Evolutionary conservation across 148 eudicot species (phyloP).

Genomic region (Rhododendron kiyosumense): DNA sequence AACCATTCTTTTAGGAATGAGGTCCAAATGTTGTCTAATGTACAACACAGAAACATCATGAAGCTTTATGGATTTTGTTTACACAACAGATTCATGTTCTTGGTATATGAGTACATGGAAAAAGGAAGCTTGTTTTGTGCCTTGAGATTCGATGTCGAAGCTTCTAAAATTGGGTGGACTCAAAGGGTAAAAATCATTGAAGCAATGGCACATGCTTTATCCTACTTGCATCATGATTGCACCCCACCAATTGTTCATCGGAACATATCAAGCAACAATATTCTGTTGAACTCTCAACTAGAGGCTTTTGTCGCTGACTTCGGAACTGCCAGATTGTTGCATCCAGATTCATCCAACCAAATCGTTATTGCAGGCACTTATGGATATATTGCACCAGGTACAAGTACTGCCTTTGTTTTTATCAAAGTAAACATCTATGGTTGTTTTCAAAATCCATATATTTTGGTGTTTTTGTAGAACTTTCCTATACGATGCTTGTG

Average conservation of each 20-base stretch:
- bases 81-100: too few relatives aligned
- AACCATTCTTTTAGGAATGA: background rate
- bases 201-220: background rate
- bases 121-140: too few relatives aligned
- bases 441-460: background rate
- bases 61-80: too few relatives aligned
- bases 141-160: constrained; percentile 8
- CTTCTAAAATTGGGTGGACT: constrained; percentile 8
- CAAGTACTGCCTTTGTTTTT: background rate
- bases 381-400: background rate
- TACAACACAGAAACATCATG: too few relatives aligned
- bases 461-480: background rate
- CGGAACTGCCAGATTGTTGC: background rate
- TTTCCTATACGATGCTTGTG: background rate
- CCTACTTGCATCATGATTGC: too few relatives aligned
- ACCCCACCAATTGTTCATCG: background rate
- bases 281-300: background rate
- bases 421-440: background rate
- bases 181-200: background rate
- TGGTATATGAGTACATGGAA: too few relatives aligned
- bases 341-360: background rate
- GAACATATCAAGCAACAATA: constrained; percentile 5
- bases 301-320: background rate
- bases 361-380: background rate
- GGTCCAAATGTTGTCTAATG: background rate